Evolutionary conservation across 805 yeast species (phyloP).

Genomic region (Myxozyma geophila): DNA sequence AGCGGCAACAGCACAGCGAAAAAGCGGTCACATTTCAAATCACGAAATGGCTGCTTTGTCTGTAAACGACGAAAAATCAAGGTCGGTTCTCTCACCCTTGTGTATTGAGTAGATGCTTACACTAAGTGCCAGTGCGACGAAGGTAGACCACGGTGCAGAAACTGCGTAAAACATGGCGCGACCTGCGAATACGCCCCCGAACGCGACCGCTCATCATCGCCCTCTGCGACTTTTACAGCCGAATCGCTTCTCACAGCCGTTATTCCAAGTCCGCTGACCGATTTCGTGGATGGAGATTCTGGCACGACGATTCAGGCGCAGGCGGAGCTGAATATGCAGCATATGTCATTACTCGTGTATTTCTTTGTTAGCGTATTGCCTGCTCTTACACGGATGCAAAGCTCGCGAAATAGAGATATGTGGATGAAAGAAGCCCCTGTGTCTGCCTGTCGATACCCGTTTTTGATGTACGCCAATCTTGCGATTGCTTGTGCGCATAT

Average conservation of each 20-base stretch:
- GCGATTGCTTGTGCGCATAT: conserved; percentile 22
- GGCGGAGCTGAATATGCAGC: conserved; percentile 23
- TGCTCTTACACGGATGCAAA: conserved; percentile 7
- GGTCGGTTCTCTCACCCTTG: neutral
- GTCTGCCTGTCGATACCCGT: conserved; percentile 20
- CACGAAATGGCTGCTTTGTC: conserved; percentile 23
- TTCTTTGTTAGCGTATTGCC: conserved; percentile 17
- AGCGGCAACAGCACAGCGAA: neutral
- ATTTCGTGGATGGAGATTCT: neutral
- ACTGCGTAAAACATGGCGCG: conserved; percentile 22
- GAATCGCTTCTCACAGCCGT: neutral
- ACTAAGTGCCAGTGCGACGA: conserved; percentile 23
- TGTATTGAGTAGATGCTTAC: neutral
- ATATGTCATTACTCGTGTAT: conserved; percentile 15
- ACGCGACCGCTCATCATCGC: neutral
- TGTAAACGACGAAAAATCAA: conserved; percentile 29
- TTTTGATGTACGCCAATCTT: conserved; percentile 23
- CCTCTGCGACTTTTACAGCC: neutral
- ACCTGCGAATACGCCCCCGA: conserved; percentile 22
- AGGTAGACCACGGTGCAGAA: conserved; percentile 19
- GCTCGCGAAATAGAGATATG: conserved; percentile 5
- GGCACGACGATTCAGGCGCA: conserved; percentile 1
- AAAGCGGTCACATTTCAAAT: conserved; percentile 21
- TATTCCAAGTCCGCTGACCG: neutral
- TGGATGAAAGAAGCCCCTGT: conserved; percentile 16